Base-by-base conservation (phyloP, 2,329 filamentous ascomycete species). In the Aureobasidium lini region DNA sequence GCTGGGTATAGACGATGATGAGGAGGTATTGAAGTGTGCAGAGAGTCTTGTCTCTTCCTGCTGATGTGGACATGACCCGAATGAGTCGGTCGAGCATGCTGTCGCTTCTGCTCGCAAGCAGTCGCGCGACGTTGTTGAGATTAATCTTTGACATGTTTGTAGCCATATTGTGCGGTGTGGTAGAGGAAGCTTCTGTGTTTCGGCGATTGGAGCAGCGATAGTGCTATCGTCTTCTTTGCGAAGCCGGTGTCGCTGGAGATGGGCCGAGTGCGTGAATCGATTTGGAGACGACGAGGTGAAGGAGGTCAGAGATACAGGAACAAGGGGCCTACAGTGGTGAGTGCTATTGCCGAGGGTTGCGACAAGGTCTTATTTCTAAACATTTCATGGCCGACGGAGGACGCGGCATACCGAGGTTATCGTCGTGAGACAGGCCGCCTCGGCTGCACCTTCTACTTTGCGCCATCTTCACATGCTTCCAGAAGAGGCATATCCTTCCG, bases 11-110 rank as follows among this genome's bases (percentile, higher is more conserved):
- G 8, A 76, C 59, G 61, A 79, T 70, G 18, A 70, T 70, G 31
- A 78, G 71, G 46, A 73, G 76, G 70, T 77, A 79, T 64, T 66
- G 68, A 13, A 74, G 65, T 9, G 76, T 78, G 66, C 70, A 72
- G 53, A 78, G 72, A 54, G 73, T 67, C 31, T 69, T 67, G 63
- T 78, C 74, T 54, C 71, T 71, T 62, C 73, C 72, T 16, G 66
- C 56, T 16, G 75, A 70, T 23, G 71, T 75, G 47, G 73, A 74
- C 57, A 79, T 66, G 42, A 76, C 66, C 48, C 63, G 64, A 4
- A 69, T 64, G 44, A 75, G 67, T 62, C 69, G 72, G 56, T 67
- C 54, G 34, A 75, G 63, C 18, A 61, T 67, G 54, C 60, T 62
- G 66, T 76, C 73, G 42, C 69, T 66, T 10, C 63, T 61, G 59